Evolutionary conservation across 2,329 filamentous ascomycete species (phyloP).

Genomic region (Sclerotinia nivalis): DNA sequence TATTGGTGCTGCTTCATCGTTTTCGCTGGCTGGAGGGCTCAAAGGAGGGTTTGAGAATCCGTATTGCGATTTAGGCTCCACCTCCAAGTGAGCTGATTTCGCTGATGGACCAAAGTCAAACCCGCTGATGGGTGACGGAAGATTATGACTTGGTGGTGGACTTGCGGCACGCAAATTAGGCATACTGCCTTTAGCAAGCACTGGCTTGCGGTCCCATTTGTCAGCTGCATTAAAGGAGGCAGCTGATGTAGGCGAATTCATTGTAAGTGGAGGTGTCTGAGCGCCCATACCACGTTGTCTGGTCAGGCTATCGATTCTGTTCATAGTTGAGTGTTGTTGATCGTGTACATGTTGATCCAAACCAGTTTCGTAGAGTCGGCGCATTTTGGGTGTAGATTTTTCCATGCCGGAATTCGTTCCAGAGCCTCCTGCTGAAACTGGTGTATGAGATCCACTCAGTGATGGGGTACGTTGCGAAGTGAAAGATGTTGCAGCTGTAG

Average conservation of each 20-base stretch:
- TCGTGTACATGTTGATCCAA: conserved; percentile 78
- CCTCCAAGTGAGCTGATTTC: conserved; percentile 38
- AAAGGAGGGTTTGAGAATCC: conserved; percentile 54
- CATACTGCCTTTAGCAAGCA: conserved; percentile 62
- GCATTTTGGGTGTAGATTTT: conserved; percentile 66
- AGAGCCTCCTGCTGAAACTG: conserved; percentile 43
- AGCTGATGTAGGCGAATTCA: conserved; percentile 37
- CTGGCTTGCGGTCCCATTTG: conserved; percentile 51
- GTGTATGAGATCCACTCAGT: conserved; percentile 52
- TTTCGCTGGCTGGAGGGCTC: conserved; percentile 71
- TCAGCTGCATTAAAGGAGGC: conserved; percentile 46
- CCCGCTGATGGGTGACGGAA: conserved; percentile 45
- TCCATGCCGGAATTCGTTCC: conserved; percentile 53
- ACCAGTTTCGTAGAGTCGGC: conserved; percentile 80
- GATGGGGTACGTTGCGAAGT: conserved; percentile 67
- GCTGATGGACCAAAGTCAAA: conserved; percentile 42
- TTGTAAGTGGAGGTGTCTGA: conserved; percentile 35
- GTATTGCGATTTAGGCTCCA: conserved; percentile 41
- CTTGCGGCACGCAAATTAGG: conserved; percentile 65
- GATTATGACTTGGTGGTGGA: conserved; percentile 41
- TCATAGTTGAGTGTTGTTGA: conserved; percentile 73
- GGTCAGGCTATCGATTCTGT: conserved; percentile 76
- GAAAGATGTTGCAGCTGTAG: conserved; percentile 85
- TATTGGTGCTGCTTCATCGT: conserved; percentile 65
- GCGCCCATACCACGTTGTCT: conserved; percentile 52